Evolutionary conservation across 768 basidiomycete species (phyloP).

Genomic region (Pulveroboletus sp.): DNA sequence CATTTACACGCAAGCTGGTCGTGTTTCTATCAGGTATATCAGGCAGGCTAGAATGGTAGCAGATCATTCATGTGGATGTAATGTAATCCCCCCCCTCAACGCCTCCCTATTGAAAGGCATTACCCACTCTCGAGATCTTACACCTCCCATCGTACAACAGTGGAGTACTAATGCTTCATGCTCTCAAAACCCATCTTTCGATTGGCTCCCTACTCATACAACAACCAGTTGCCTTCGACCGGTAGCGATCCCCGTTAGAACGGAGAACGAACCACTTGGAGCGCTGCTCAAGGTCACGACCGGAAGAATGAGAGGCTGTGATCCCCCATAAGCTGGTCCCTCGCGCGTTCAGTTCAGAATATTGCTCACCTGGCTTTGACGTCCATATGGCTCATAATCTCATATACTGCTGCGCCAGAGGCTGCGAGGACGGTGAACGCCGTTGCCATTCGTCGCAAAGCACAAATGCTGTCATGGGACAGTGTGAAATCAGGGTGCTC

Average conservation of each 20-base stretch:
- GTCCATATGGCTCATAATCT: slow-evolving; percentile 18
- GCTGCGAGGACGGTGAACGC: slow-evolving; percentile 30
- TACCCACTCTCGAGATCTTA: slow-evolving; percentile 3
- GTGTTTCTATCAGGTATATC: neutral
- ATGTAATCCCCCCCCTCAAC: neutral
- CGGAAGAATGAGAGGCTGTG: slow-evolving; percentile 11
- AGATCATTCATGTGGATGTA: slow-evolving; percentile 6
- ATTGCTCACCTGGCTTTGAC: slow-evolving; percentile 19
- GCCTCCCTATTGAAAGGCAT: no score
- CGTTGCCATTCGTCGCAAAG: slow-evolving; percentile 25
- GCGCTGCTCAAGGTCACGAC: slow-evolving; percentile 7
- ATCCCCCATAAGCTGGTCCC: neutral
- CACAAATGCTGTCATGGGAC: slow-evolving; percentile 21
- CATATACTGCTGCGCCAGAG: slow-evolving; percentile 31
- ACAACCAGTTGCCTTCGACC: slow-evolving; percentile 3
- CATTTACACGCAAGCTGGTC: neutral
- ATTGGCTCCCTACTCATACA: slow-evolving; percentile 14
- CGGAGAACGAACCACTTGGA: no score
- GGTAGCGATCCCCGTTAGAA: no score
- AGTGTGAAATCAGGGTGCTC: slow-evolving; percentile 33
- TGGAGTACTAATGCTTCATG: no score
- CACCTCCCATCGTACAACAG: slow-evolving; percentile 8
- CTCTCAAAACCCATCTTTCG: neutral
- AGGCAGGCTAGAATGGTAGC: neutral
- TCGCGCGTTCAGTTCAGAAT: neutral